Conservation (phyloP, 768 basidiomycete genomes). For the Collybia nuda region DNA sequence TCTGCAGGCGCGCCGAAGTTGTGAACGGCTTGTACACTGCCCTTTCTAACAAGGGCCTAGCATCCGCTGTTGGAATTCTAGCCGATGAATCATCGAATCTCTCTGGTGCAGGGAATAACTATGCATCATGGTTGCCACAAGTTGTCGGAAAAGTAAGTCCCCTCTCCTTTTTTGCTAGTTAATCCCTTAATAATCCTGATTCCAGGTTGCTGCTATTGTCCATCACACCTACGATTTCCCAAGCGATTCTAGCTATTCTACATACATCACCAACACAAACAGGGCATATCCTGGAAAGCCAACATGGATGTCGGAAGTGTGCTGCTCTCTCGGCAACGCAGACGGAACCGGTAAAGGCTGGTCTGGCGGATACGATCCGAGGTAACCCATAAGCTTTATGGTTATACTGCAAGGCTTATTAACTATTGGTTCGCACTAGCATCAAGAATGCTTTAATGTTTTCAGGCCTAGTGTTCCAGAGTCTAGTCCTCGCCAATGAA, state of each 20-base stretch:
- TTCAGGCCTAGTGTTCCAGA: constrained; percentile 36
- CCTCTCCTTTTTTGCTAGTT: neutral
- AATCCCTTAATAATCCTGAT: neutral
- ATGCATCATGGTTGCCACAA: constrained; percentile 32
- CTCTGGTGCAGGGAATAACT: constrained; percentile 27
- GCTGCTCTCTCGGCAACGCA: constrained; percentile 34
- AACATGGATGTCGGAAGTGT: constrained; percentile 42
- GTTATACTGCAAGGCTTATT: too few species aligned
- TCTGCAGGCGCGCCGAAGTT: constrained; percentile 35
- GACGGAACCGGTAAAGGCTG: constrained; percentile 32
- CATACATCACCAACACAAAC: constrained; percentile 26
- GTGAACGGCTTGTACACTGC: constrained; percentile 35
- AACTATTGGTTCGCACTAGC: too few species aligned
- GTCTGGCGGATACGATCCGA: constrained; percentile 35
- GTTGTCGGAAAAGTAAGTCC: constrained; percentile 26
- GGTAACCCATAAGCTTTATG: constrained; percentile 18
- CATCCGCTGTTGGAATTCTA: constrained; percentile 33
- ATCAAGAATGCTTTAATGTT: constrained; percentile 40
- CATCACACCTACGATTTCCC: constrained; percentile 50
- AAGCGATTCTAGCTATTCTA: constrained; percentile 31
- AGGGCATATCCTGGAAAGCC: constrained; percentile 25
- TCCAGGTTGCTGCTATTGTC: constrained; percentile 34
- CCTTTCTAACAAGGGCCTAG: constrained; percentile 25
- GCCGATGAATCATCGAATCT: constrained; percentile 42
- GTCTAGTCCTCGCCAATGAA: constrained; percentile 32